Base-by-base conservation (phyloP, 176 grass and related monocot genomes). In the Panicum miliaceum region DNA sequence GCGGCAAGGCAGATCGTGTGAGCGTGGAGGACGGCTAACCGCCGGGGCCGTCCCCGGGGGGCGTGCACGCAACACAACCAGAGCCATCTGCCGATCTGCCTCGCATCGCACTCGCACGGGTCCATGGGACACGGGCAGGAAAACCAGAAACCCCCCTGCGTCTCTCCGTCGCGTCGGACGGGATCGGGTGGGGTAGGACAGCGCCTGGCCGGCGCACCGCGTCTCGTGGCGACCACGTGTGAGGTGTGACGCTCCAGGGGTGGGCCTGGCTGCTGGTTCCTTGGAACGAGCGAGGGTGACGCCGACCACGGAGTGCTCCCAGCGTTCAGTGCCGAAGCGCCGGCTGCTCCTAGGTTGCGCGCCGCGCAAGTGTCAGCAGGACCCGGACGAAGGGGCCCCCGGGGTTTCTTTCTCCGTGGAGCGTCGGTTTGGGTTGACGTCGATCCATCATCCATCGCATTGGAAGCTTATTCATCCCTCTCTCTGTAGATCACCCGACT, bases 301-400 rank as follows among this genome's bases (percentile, higher is more conserved):
- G 48, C 46, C 60, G 82, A 66, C 82, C 59, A n/a, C n/a, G n/a
- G n/a, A n/a, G n/a, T n/a, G n/a, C n/a, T n/a, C n/a, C n/a, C n/a
- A n/a, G n/a, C 63, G 14, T 3, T 12, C 7, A 13, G 12, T 77
- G 37, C 45, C 56, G 5, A 20, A 36, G 12, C 52, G 16, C 76
- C 36, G 45, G 22, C 54, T 50, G 22, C 54, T 50, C 54, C 34
- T 25, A 32, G 42, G 67, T 54, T 64, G 22, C 60, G 45, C 41
- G n/a, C 68, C 47, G 45, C 41, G 32, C 68, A 86, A 65, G 77
- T 81, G 84, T 74, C 77, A 73, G 7, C 25, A 16, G 23, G 23
- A 1, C 12, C 1, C 15, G 4, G 7, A 1, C 19, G 14, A 23
- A 12, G 29, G 29, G 29, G 29, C 15, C 16, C 14, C 64, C 23